phyloP scores from a whole-genome alignment of 1,139 yeast species.

The Suhomyces bribrorum region DNA sequence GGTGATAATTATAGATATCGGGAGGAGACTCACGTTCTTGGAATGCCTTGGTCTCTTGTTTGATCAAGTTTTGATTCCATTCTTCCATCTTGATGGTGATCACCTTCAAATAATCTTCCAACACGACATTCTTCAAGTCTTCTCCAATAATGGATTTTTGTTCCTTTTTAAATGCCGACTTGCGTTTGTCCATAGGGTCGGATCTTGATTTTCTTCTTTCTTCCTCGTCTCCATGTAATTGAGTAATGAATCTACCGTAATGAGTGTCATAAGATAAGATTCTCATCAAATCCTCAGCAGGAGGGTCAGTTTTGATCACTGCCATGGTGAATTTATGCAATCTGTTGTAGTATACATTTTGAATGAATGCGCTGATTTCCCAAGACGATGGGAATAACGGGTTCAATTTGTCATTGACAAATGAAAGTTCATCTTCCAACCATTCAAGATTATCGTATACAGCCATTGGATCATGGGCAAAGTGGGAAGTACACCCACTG shows the following conservation, averaged over 20 bases:
- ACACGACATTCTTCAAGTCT: slow-evolving; percentile 58
- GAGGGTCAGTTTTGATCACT: slow-evolving; percentile 71
- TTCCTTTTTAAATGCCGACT: slow-evolving; percentile 45
- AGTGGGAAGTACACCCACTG: slow-evolving; percentile 62
- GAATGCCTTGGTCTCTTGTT: slow-evolving; percentile 65
- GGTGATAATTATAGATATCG: slow-evolving; percentile 49
- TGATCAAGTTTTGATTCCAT: slow-evolving; percentile 72
- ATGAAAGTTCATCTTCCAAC: slow-evolving; percentile 77
- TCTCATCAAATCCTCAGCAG: slow-evolving; percentile 60
- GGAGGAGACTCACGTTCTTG: slow-evolving; percentile 68
- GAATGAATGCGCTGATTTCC: slow-evolving; percentile 66
- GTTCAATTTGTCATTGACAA: slow-evolving; percentile 60
- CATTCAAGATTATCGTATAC: slow-evolving; percentile 76
- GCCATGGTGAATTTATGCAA: slow-evolving; percentile 63
- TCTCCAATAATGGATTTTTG: slow-evolving; percentile 64
- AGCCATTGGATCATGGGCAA: slow-evolving; percentile 51
- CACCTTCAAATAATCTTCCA: slow-evolving; percentile 72
- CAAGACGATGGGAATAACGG: slow-evolving; percentile 69
- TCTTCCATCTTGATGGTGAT: slow-evolving; percentile 73
- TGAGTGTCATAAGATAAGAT: slow-evolving; percentile 76
- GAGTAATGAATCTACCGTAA: slow-evolving; percentile 46
- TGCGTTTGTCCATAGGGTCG: slow-evolving; percentile 21
- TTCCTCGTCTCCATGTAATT: slow-evolving; percentile 19
- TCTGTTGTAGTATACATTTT: slow-evolving; percentile 67
- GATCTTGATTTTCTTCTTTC: slow-evolving; percentile 7